Percentiles rank a stretch among this genome's conserved stretches.
Evolutionary conservation across 1,284 basidiomycete genomes (phyloP).

Genomic region (Tilletia walkeri): DNA sequence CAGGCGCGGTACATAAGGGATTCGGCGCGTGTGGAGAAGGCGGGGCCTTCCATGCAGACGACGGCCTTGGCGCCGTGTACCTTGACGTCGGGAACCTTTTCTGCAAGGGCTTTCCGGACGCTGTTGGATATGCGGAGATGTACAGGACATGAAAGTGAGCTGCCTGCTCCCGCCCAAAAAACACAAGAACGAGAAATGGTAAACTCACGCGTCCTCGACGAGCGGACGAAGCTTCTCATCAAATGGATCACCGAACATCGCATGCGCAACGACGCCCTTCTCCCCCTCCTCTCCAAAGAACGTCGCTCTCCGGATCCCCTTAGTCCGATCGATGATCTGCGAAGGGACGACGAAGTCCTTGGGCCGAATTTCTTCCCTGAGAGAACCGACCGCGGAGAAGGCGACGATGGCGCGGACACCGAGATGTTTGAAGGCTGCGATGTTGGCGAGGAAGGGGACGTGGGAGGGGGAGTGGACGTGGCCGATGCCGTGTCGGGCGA

Average conservation of each 20-base stretch:
- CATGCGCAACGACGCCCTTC: slow-evolving; percentile 76
- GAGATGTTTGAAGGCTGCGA: slow-evolving; percentile 87
- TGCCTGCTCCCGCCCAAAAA: no score
- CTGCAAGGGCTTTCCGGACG: slow-evolving; percentile 30
- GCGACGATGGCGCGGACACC: slow-evolving; percentile 86
- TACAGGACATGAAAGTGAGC: neutral
- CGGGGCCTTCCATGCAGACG: slow-evolving; percentile 96
- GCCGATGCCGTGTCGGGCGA: slow-evolving; percentile 79
- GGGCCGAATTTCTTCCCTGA: slow-evolving; percentile 78
- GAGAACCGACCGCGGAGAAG: slow-evolving; percentile 93
- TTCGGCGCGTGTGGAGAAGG: slow-evolving; percentile 90
- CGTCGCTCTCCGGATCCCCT: slow-evolving; percentile 77
- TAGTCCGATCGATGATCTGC: slow-evolving; percentile 96
- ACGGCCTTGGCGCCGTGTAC: slow-evolving; percentile 76
- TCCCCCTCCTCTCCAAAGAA: slow-evolving; percentile 77
- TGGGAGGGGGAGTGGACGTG: slow-evolving; percentile 62
- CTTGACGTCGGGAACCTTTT: slow-evolving; percentile 32
- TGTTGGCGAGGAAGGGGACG: slow-evolving; percentile 79
- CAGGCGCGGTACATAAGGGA: slow-evolving; percentile 87
- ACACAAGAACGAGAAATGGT: neutral
- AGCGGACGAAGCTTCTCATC: slow-evolving; percentile 36
- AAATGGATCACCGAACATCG: slow-evolving; percentile 78
- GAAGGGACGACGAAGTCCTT: slow-evolving; percentile 81
- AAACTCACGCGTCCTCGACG: slow-evolving; percentile 37
- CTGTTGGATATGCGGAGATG: neutral